Evolutionary conservation across 129 eudicot species (phyloP).

Genomic region (Chrysanthemum makinoi): DNA sequence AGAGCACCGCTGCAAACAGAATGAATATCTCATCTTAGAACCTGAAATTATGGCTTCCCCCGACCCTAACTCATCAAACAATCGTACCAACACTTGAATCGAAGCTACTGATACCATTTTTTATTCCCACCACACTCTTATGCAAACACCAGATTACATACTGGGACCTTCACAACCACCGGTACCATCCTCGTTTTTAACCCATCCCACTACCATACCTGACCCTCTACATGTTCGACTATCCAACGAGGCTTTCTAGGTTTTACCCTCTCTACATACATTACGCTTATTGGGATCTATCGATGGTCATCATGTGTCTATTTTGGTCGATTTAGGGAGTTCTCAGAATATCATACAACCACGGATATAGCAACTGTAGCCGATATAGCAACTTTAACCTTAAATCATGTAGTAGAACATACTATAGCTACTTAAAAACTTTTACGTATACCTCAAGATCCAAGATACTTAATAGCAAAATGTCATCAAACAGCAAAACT

Average conservation of each 20-base stretch:
- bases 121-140: too few relatives aligned
- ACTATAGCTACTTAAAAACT: neutral
- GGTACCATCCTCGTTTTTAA: neutral
- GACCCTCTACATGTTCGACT: neutral
- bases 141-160: too few relatives aligned
- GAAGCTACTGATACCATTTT: too few relatives aligned
- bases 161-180: neutral
- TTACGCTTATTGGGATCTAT: neutral
- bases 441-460: neutral
- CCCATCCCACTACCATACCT: neutral
- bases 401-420: neutral
- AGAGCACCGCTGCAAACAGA: neutral
- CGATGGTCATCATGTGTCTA: neutral
- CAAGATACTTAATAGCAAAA: neutral
- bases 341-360: neutral
- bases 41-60: neutral
- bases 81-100: too few relatives aligned
- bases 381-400: neutral
- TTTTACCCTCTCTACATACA: neutral
- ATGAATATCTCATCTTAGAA: neutral
- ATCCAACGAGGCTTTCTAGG: neutral
- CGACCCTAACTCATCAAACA: neutral
- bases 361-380: neutral
- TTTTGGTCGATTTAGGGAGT: neutral
- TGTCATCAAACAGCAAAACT: too few relatives aligned